These are phyloP conservation scores for Candida methanosorbosa DNA, from an alignment of 805 yeast genomes.

Conservation along the genomic window DNA sequence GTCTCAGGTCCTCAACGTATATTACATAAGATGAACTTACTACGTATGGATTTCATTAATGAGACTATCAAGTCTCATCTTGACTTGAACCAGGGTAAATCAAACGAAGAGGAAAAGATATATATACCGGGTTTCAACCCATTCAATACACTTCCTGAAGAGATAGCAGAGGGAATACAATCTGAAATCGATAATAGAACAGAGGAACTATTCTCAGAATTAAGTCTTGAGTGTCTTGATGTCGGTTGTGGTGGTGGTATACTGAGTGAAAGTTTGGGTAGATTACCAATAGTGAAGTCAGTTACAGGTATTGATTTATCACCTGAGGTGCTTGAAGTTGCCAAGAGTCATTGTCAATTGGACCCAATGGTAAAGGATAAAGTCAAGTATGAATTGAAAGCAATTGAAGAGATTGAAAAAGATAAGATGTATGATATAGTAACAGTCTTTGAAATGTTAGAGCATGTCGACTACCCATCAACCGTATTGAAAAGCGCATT, in stretches of 20 bases:
- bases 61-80: conserved; percentile 42
- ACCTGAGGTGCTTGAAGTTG: conserved; percentile 72
- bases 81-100: conserved; percentile 31
- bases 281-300: conserved; percentile 50
- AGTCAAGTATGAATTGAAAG: conserved; percentile 42
- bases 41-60: conserved; percentile 80
- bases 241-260: conserved; percentile 99
- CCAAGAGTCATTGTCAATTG: conserved; percentile 51
- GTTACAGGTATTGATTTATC: conserved; percentile 87
- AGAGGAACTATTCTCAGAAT: conserved; percentile 24
- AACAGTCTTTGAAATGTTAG: conserved; percentile 90
- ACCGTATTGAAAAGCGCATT: conserved; percentile 64
- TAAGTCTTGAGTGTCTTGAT: conserved; percentile 56
- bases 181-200: conserved; percentile 41
- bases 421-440: conserved; percentile 59
- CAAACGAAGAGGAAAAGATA: conserved; percentile 32
- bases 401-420: conserved; percentile 49
- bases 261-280: conserved; percentile 75
- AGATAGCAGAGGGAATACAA: conserved; percentile 37
- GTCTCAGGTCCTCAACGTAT: conserved; percentile 87
- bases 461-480: conserved; percentile 85
- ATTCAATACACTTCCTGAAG: conserved; percentile 53
- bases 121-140: conserved; percentile 72
- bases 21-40: conserved; percentile 86
- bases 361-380: conserved; percentile 53